Evolutionary conservation across 2,329 filamentous ascomycete genomes (phyloP).

Genomic region (Lasiodiplodia citricola): DNA sequence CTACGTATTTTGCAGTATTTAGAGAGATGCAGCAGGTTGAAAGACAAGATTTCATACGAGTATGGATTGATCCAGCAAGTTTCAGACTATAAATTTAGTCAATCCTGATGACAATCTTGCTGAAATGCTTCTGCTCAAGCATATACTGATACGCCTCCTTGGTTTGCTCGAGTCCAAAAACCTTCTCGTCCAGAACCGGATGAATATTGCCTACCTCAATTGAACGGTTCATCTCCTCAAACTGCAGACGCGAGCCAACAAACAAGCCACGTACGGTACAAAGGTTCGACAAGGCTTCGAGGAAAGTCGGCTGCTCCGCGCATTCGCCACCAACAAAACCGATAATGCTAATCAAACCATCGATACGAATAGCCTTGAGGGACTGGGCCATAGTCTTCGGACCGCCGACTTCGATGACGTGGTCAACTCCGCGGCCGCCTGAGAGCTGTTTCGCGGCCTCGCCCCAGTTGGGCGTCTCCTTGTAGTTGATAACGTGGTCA

Average conservation of each 20-base stretch:
- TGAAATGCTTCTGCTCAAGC: constrained; percentile 57
- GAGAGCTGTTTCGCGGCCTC: constrained; percentile 58
- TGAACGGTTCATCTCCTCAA: constrained; percentile 64
- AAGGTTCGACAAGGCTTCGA: constrained; percentile 56
- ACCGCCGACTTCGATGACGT: constrained; percentile 70
- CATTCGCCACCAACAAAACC: constrained; percentile 60
- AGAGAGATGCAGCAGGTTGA: too few species aligned
- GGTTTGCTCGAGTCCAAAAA: constrained; percentile 58
- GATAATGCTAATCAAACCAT: constrained; percentile 62
- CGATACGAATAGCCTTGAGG: constrained; percentile 59
- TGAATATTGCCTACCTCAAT: constrained; percentile 65
- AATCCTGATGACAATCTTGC: constrained; percentile 48
- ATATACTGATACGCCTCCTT: constrained; percentile 58
- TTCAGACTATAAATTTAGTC: constrained; percentile 32
- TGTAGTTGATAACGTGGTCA: constrained; percentile 64
- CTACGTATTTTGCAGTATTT: too few species aligned
- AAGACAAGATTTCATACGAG: too few species aligned
- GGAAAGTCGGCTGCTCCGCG: constrained; percentile 56
- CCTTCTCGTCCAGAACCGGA: constrained; percentile 63
- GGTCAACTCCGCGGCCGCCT: constrained; percentile 61
- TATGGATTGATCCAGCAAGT: too few species aligned
- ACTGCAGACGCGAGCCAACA: constrained; percentile 61
- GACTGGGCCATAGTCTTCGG: constrained; percentile 61
- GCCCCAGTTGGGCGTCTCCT: constrained; percentile 59
- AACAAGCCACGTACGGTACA: constrained; percentile 64